phyloP scores from a whole-genome alignment of 805 yeast species.

The Metahyphopichia silvanorum region DNA sequence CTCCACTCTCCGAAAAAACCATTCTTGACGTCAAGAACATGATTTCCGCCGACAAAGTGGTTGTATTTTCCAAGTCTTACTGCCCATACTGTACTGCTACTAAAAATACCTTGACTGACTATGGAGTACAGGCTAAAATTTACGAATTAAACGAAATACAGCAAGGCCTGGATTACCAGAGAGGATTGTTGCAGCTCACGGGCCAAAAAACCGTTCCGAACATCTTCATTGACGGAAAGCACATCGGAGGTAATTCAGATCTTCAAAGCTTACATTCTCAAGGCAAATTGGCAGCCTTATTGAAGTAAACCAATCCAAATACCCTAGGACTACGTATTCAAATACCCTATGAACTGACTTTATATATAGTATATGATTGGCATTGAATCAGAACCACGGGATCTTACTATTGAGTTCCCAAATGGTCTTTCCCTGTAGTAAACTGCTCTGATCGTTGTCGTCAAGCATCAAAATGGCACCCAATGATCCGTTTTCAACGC shows the following conservation, averaged over 20 bases:
- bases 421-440: slow-evolving; percentile 22
- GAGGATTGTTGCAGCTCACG: slow-evolving; percentile 26
- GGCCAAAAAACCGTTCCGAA: slow-evolving; percentile 37
- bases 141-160: slow-evolving; percentile 24
- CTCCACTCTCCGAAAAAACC: neutral
- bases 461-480: slow-evolving; percentile 32
- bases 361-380: no score
- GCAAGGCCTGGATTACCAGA: slow-evolving; percentile 27
- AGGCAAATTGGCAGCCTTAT: slow-evolving; percentile 18
- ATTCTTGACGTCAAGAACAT: slow-evolving; percentile 5
- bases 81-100: slow-evolving; percentile 28
- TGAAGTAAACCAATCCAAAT: slow-evolving; percentile 3
- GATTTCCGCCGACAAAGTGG: slow-evolving; percentile 12
- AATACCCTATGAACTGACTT: no score
- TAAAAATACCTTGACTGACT: slow-evolving; percentile 13
- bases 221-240: slow-evolving; percentile 33
- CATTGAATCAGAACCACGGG: slow-evolving; percentile 35
- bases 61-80: slow-evolving; percentile 27
- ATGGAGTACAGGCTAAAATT: slow-evolving; percentile 18
- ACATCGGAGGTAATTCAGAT: slow-evolving; percentile 37
- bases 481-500: slow-evolving; percentile 30
- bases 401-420: slow-evolving; percentile 43
- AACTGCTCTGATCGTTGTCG: slow-evolving; percentile 19
- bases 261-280: slow-evolving; percentile 22
- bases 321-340: no score